phyloP scores from a whole-genome alignment of 192 early-diverging fungal genomes.

The Coemansia interrupta region DNA sequence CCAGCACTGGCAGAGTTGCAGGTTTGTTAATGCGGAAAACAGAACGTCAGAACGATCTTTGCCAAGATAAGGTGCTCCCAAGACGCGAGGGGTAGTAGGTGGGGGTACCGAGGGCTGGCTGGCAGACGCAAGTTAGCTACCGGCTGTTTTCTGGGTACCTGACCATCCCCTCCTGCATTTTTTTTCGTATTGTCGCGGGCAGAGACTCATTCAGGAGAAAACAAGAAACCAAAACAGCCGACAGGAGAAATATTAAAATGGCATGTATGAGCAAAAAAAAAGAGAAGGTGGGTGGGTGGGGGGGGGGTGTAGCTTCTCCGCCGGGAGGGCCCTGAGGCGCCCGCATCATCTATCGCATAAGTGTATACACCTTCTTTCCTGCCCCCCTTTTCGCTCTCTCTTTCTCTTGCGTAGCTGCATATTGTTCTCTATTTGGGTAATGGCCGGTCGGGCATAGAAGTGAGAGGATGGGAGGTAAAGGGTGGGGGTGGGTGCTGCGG shows the following conservation, averaged over 20 bases:
- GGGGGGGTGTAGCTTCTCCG: not conserved
- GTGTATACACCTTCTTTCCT: conserved; percentile 1
- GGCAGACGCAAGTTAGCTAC: too few species aligned
- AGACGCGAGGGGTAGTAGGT: too few species aligned
- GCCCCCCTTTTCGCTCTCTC: too few species aligned
- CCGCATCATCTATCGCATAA: not conserved
- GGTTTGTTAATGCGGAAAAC: too few species aligned
- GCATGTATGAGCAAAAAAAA: not conserved
- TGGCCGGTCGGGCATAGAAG: not conserved
- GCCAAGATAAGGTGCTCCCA: too few species aligned
- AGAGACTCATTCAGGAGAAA: not conserved
- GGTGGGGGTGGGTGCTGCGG: not conserved
- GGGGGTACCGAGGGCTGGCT: too few species aligned
- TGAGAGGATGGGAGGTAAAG: not conserved
- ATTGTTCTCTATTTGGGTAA: not conserved
- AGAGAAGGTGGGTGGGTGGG: not conserved
- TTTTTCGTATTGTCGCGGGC: too few species aligned
- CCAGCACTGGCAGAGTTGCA: too few species aligned
- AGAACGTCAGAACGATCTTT: too few species aligned
- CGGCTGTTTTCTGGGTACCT: too few species aligned
- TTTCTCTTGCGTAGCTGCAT: not conserved
- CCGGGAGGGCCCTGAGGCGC: not conserved
- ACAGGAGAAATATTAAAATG: conserved; percentile 7
- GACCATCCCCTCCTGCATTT: too few species aligned
- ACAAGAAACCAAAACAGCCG: conserved; percentile 4